Evolutionary conservation across 148 eudicot genomes (phyloP).

Genomic region (Tetragonia tetragonoides): DNA sequence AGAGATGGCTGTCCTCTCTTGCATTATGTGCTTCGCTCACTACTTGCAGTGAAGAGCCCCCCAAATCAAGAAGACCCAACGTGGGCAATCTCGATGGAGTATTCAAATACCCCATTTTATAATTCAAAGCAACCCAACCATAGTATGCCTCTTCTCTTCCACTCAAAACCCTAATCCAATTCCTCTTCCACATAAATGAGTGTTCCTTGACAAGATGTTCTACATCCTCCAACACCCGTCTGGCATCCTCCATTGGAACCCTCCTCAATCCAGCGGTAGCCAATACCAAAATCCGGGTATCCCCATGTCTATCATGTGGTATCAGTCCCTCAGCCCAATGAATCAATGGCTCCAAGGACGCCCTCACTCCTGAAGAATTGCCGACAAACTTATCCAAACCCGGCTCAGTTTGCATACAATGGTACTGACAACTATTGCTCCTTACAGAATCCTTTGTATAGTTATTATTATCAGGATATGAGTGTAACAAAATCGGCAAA

Average conservation of each 20-base stretch:
- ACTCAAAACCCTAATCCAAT: slow-evolving; percentile 73
- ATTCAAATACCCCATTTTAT: slow-evolving; percentile 53
- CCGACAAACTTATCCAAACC: slow-evolving; percentile 77
- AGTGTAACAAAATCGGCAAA: slow-evolving; percentile 52
- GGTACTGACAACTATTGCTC: slow-evolving; percentile 57
- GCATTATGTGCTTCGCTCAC: slow-evolving; percentile 41
- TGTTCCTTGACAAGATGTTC: slow-evolving; percentile 50
- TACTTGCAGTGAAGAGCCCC: slow-evolving; percentile 88
- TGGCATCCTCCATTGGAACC: slow-evolving; percentile 35
- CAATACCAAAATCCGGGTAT: slow-evolving; percentile 59
- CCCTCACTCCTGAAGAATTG: slow-evolving; percentile 52
- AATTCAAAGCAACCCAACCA: slow-evolving; percentile 85
- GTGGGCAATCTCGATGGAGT: slow-evolving; percentile 38
- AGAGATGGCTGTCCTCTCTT: slow-evolving; percentile 29
- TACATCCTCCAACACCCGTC: slow-evolving; percentile 51
- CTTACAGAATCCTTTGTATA: slow-evolving; percentile 20
- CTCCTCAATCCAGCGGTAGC: slow-evolving; percentile 87
- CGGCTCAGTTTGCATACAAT: slow-evolving; percentile 78
- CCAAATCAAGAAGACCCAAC: slow-evolving; percentile 79
- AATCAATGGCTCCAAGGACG: slow-evolving; percentile 67
- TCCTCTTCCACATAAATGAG: slow-evolving; percentile 44
- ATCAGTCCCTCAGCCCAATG: slow-evolving; percentile 56
- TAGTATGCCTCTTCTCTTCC: slow-evolving; percentile 89
- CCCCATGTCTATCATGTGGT: slow-evolving; percentile 44
- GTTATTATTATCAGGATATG: slow-evolving; percentile 52